Base-by-base conservation (phyloP, 129 eudicot species). In the Tanacetum coccineum region DNA sequence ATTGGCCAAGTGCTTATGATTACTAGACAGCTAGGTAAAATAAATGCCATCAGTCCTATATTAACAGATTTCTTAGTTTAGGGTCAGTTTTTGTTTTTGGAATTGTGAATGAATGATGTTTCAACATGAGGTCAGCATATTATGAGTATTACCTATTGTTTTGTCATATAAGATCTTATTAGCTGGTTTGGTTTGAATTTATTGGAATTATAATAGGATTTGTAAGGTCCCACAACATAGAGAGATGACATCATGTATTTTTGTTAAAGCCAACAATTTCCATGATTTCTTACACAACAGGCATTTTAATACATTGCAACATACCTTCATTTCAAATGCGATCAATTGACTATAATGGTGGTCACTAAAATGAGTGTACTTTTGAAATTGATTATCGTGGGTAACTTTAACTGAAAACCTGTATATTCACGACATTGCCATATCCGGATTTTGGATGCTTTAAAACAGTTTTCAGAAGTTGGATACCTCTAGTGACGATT, bases 11-110 rank as follows among this genome's bases (percentile, higher is more conserved):
- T 73, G 2, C 79, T 87, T 32, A 39, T 69, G 46, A 79, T 93
- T 63, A 55, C 78, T 28, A 42, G 15, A 61, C 87, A 73, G 40
- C 68, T 93, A 81, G 99, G 99, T 92, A 83, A 63, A 70, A 40
- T 54, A 11, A 66, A 57, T 19, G 47, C 44, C 42, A 13, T 18
- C 32, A 53, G n/a, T 54, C 44, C 59, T 62, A 54, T 62, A 62
- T 62, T 19, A 21, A 62, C 18, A 39, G 22, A 18, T 44, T 62
- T 50, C 13, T 32, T 62, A 21, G 12, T 44, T 57, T 48, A 6
- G 12, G 6, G 22, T 49, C 40, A 19, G 22, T 64, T 21, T 25
- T 40, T 18, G 13, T 36, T 36, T 36, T 36, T 36, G 42, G 42
- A 36, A 36, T 36, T 36, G 32, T 11, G 14, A 2, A 56, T 56